phyloP scores from a whole-genome alignment of 306 rosid genomes.

The Rosa chinensis region DNA sequence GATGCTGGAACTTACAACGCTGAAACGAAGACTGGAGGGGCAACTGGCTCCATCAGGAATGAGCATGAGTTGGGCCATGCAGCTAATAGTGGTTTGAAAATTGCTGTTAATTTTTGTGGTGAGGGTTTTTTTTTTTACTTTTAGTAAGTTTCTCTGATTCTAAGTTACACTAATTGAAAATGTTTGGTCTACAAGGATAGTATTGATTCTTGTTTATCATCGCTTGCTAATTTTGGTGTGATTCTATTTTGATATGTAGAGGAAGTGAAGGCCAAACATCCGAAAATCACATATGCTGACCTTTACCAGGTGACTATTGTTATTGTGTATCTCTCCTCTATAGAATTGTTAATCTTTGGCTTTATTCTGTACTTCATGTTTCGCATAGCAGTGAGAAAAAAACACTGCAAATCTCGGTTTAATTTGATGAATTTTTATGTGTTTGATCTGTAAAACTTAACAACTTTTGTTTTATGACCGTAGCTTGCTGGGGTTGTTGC shows the following conservation, averaged over 20 bases:
- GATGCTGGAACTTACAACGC: constrained; percentile 81
- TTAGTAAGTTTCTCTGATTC: background rate
- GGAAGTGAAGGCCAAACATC: constrained; percentile 71
- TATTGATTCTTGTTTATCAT: background rate
- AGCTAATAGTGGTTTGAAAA: constrained; percentile 69
- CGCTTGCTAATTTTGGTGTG: constrained; percentile 14
- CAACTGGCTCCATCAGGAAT: constrained; percentile 79
- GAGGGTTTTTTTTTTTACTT: background rate
- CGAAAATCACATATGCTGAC: constrained; percentile 73
- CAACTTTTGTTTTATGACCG: constrained; percentile 17
- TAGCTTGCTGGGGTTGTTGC: constrained; percentile 97
- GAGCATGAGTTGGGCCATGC: constrained; percentile 49
- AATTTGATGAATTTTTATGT: background rate
- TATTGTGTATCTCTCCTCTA: background rate
- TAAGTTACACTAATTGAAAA: background rate
- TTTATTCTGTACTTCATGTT: background rate
- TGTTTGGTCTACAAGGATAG: background rate
- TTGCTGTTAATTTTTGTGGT: constrained; percentile 72
- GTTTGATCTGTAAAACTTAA: background rate
- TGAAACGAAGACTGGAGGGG: constrained; percentile 67
- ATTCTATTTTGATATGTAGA: constrained; percentile 41
- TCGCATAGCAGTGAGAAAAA: background rate
- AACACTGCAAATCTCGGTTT: background rate
- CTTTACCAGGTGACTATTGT: constrained; percentile 64
- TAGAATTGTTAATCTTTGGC: background rate